phyloP scores from a whole-genome alignment of 805 yeast species.

The Starmerella tilneyi region DNA sequence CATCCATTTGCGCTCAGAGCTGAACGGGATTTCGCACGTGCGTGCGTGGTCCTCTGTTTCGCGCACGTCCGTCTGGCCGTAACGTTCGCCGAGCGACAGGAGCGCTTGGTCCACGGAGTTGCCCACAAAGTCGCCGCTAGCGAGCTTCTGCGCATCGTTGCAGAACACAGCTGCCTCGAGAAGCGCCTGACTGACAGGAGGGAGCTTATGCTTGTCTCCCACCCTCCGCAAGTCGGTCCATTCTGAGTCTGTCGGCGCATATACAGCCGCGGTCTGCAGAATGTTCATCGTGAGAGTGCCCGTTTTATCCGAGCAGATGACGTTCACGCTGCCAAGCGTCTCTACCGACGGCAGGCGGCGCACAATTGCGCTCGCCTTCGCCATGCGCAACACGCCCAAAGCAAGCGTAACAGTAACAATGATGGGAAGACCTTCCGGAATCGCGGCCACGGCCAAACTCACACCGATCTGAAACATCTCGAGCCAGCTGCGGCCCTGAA shows the following conservation, averaged over 20 bases:
- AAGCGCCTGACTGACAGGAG: constrained; percentile 14
- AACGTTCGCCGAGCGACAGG: constrained; percentile 58
- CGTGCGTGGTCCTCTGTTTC: constrained; percentile 40
- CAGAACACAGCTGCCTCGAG: constrained; percentile 30
- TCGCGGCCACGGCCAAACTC: constrained; percentile 96
- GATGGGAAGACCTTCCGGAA: constrained; percentile 97
- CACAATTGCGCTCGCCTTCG: constrained; percentile 85
- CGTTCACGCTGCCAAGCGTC: constrained; percentile 48
- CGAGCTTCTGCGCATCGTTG: constrained; percentile 30
- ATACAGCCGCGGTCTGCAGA: constrained; percentile 30
- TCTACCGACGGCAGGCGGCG: constrained; percentile 86
- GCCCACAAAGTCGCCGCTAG: constrained; percentile 60
- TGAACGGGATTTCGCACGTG: constrained; percentile 69
- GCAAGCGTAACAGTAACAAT: constrained; percentile 97
- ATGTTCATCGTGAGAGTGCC: constrained; percentile 43
- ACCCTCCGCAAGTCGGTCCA: constrained; percentile 22
- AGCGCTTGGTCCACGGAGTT: constrained; percentile 94
- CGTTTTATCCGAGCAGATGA: constrained; percentile 45
- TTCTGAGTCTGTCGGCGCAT: constrained; percentile 14
- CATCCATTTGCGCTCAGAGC: constrained; percentile 78
- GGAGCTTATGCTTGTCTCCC: constrained; percentile 8
- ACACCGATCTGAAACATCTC: constrained; percentile 98
- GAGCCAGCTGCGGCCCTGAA: constrained; percentile 90
- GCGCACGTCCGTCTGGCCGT: constrained; percentile 65
- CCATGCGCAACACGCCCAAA: constrained; percentile 93